A percentile compares a stretch with the other conserved stretches of the same genome.
Evolutionary conservation across 2,329 filamentous ascomycete genomes (phyloP).

Genomic region (Sordariomycetes sp.): DNA sequence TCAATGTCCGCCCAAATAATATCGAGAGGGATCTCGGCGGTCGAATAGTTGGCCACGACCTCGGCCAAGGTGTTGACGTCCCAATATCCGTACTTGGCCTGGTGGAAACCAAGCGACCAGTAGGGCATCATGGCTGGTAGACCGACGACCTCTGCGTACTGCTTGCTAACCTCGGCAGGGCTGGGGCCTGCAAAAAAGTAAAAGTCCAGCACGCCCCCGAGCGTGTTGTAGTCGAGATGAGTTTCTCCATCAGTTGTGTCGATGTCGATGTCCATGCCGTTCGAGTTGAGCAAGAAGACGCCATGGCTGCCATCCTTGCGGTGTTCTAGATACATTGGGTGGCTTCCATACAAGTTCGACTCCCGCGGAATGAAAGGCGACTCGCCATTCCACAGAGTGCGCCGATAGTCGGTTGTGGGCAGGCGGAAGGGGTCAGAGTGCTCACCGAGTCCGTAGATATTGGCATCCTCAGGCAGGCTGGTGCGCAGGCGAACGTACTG

Average conservation of each 20-base stretch:
- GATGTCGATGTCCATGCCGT: conserved; percentile 71
- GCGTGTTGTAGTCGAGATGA: conserved; percentile 67
- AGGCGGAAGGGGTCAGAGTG: conserved; percentile 59
- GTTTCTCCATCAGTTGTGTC: conserved; percentile 48
- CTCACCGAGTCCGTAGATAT: conserved; percentile 69
- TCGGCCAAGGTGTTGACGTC: conserved; percentile 58
- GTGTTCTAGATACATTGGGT: conserved; percentile 70
- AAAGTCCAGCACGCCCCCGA: conserved; percentile 69
- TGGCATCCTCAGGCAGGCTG: conserved; percentile 53
- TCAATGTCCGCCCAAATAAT: conserved; percentile 33
- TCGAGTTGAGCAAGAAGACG: conserved; percentile 63
- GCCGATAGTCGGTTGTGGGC: conserved; percentile 56
- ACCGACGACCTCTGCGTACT: conserved; percentile 49
- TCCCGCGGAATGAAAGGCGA: conserved; percentile 49
- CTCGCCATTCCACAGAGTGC: conserved; percentile 63
- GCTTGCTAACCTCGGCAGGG: conserved; percentile 46
- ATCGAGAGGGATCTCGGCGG: conserved; percentile 57
- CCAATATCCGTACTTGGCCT: conserved; percentile 56
- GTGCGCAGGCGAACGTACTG: conserved; percentile 66
- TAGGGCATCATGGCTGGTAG: conserved; percentile 54
- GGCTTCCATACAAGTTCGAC: conserved; percentile 62
- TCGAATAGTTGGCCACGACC: conserved; percentile 58
- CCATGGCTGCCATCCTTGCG: conserved; percentile 49
- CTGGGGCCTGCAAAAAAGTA: conserved; percentile 55
- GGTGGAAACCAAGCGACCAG: conserved; percentile 52